Evolutionary conservation across 768 basidiomycete species (phyloP), one percentile per base, ranked within the genome.

Genomic region (Tylopilus subfusipes): DNA sequence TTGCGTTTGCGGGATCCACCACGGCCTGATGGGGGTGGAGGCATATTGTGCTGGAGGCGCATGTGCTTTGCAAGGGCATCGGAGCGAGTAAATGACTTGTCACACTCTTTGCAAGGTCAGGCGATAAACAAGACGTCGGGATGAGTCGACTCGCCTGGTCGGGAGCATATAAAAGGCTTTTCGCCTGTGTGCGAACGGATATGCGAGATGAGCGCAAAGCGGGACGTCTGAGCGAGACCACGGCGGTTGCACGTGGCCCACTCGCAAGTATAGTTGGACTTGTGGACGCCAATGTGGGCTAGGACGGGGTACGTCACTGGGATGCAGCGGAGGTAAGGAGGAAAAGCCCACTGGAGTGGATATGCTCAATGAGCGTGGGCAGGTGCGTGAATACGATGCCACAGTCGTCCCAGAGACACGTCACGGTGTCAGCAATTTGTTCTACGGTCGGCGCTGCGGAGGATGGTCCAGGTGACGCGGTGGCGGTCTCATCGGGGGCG

Each of bases 11-110:
- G 80, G 16, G 73, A 75, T 18, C 86, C 86, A 42, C 86, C 88
- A 36, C 87, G 80, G 6, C 85, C 84, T 0, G 90, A 86, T 2
- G 82, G 77, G 0, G 90, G 88, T 0, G 88, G 85, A 2, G 78
- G 78, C 65, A 89, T 84, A 61, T 88, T 85, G 72, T 93, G 90
- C 64, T 94, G 90, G 30, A 90, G 82, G 24, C 92, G 86, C 82
- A 93, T 87, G 69, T 97, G 94, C 66, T 96, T 96, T 21, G 86
- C 86, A 19, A 96, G 82, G 10, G 94, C 93, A 72, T 97, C 94
- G 2, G 93, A 93, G 40, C 94, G 92, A 10, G 93, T 94, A 71
- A 98, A 98, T 0, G 90, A 88, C 63, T 93, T 94, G 76, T 92
- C 91, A 67, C 95, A 98, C 74, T 94, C 94, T 95, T 19, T 19